phyloP scores from a whole-genome alignment of 1,139 yeast species.

The Entelexis paramagnoliae region DNA sequence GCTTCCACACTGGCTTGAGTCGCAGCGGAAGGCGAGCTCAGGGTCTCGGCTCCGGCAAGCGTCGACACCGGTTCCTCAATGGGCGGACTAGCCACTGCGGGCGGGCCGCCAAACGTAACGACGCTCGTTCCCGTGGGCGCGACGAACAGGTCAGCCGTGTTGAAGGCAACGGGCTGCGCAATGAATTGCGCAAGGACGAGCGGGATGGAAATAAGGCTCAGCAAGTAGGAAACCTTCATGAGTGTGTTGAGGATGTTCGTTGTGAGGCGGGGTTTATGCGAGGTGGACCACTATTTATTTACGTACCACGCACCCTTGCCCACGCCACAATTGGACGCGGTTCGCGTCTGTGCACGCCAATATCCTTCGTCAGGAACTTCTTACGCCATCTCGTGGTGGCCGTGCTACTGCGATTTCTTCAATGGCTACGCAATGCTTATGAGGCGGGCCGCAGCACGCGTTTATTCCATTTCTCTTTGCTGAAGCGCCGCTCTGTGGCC shows the following conservation, averaged over 20 bases:
- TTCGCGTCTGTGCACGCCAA: too few relatives aligned
- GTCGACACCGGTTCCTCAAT: background rate
- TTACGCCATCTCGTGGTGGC: too few relatives aligned
- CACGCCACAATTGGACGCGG: background rate
- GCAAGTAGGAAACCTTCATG: background rate
- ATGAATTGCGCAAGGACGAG: slow-evolving; percentile 13
- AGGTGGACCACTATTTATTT: background rate
- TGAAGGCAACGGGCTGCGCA: slow-evolving; percentile 11
- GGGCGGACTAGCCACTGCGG: background rate
- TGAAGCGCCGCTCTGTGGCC: too few relatives aligned
- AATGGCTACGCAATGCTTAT: too few relatives aligned
- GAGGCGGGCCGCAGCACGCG: too few relatives aligned
- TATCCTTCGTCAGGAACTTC: too few relatives aligned
- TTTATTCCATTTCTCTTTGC: too few relatives aligned
- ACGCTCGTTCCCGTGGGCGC: slow-evolving; percentile 11
- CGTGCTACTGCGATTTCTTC: too few relatives aligned
- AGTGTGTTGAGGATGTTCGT: background rate
- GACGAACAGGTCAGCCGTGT: slow-evolving; percentile 7
- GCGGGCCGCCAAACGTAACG: background rate
- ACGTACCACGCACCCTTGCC: slow-evolving; percentile 1
- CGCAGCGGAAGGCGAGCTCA: too few relatives aligned
- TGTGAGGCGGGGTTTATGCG: too few relatives aligned
- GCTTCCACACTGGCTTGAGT: too few relatives aligned
- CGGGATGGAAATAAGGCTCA: background rate
- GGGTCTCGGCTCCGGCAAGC: too few relatives aligned